Evolutionary conservation across 164 flowering plant genomes (phyloP).

Genomic region (Magnolia officinalis): DNA sequence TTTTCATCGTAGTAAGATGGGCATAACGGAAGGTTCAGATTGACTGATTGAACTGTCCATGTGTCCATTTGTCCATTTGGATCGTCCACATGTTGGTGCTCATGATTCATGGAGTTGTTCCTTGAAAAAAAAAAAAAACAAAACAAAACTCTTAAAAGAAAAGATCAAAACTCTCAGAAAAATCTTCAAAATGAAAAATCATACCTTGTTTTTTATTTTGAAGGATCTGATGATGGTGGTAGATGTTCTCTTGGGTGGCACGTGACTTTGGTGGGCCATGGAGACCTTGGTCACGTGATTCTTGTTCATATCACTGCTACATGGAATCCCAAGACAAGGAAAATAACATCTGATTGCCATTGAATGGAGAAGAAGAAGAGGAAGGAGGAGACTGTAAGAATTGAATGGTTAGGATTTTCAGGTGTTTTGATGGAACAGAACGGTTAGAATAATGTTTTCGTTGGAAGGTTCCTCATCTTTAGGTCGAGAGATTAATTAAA

Average conservation of each 20-base stretch:
- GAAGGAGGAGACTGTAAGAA: not conserved
- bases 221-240: constrained; percentile 3
- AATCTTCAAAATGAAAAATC: not conserved
- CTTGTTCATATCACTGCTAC: not conserved
- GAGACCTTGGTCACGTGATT: not conserved
- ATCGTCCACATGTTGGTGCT: not conserved
- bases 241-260: not conserved
- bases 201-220: constrained; percentile 5
- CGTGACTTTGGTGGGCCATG: not conserved
- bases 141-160: no score
- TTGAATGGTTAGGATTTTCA: not conserved
- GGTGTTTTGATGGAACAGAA: not conserved
- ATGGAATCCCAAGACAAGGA: not conserved
- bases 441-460: not conserved
- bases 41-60: not conserved
- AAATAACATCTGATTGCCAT: constrained; percentile 9
- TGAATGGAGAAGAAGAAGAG: not conserved
- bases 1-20: no score
- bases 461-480: not conserved
- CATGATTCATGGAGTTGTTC: no score
- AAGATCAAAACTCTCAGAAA: no score
- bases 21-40: no score
- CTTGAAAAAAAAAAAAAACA: no score
- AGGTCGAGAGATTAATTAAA: no score
- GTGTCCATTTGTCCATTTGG: not conserved